A percentile compares a stretch with the other conserved stretches of the same genome.
These are phyloP conservation scores for Thuidium tamariscinum DNA, from an alignment of 225 moss, liverwort and hornwort species.

Conservation along the genomic window DNA sequence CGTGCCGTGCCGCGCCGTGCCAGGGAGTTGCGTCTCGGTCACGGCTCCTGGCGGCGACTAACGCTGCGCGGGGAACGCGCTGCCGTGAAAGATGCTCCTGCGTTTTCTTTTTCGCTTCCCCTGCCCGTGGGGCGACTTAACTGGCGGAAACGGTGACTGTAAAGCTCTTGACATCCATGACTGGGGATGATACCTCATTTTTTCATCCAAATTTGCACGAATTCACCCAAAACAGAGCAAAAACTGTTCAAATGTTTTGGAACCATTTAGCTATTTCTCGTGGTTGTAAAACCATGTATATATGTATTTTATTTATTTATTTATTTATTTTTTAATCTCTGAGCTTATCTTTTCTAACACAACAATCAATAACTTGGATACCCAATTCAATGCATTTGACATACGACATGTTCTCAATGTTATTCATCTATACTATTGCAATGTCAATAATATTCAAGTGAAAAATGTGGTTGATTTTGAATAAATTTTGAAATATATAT, in stretches of 20 bases:
- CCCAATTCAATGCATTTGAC: neutral
- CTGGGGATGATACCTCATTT: neutral
- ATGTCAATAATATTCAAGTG: neutral
- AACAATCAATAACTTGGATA: neutral
- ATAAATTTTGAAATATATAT: too few relatives aligned
- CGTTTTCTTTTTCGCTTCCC: neutral
- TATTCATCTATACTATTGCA: neutral
- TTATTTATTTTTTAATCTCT: too few relatives aligned
- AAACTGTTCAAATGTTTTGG: neutral
- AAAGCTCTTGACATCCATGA: neutral
- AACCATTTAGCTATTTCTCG: neutral
- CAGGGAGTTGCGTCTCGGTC: neutral
- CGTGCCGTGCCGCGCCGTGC: neutral
- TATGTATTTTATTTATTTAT: neutral
- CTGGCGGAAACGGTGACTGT: neutral
- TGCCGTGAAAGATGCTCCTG: neutral
- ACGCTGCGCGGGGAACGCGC: neutral
- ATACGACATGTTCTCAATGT: accelerated
- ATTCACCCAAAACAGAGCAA: neutral
- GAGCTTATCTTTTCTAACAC: neutral
- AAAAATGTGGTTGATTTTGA: too few relatives aligned
- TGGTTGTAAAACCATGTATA: too few relatives aligned
- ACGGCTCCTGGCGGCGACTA: neutral
- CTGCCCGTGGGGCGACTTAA: neutral
- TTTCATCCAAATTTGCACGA: neutral